Evolutionary conservation across 2,329 filamentous ascomycete species (phyloP), one percentile per base, ranked within the genome.

Genomic region (Colletotrichum lentis): DNA sequence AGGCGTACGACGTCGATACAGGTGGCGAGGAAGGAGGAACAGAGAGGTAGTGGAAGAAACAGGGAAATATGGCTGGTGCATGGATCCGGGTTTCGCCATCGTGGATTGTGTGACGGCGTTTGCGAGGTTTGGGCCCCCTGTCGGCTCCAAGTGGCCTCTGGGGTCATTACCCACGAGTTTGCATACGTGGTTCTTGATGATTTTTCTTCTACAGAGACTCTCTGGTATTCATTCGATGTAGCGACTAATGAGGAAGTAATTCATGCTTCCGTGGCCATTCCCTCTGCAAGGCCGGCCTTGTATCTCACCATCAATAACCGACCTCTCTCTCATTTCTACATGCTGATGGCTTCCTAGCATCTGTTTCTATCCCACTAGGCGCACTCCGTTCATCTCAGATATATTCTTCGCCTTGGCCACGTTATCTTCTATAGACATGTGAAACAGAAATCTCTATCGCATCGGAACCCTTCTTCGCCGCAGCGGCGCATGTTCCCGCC

Each of bases 381-480:
- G 5, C 8, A 14, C 8, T 16, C 12, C 35, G 8, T n/a, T 20
- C 50, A 18, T 22, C 12, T 16, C 39, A 44, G n/a, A 10, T 24
- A 46, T 16, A 18, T 24, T 31, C 5, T 22, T 31, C 46, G 18
- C 24, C 11, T n/a, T 10, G 12, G 14, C 10, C 35, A 22, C 46
- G 44, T 3, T 12, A 20, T 18, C 16, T 14, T 37, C 18, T 64
- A 80, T 66, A 86, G 77, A 72, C 87, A 89, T 11, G 79, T 81
- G 71, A 90, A 88, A 76, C 88, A 90, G 76, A 89, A 89, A 69
- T 86, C 83, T 62, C 84, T 80, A 3, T 82, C 82, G 69, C 87
- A 90, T 18, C 77, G 78, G 73, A 85, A 89, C 14, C 84, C 87
- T 70, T 83, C 81, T 70, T 84, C 77, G 3, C 87, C 87, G 67